phyloP scores from a whole-genome alignment of 805 yeast genomes.

The Jamesozyma hellenica region DNA sequence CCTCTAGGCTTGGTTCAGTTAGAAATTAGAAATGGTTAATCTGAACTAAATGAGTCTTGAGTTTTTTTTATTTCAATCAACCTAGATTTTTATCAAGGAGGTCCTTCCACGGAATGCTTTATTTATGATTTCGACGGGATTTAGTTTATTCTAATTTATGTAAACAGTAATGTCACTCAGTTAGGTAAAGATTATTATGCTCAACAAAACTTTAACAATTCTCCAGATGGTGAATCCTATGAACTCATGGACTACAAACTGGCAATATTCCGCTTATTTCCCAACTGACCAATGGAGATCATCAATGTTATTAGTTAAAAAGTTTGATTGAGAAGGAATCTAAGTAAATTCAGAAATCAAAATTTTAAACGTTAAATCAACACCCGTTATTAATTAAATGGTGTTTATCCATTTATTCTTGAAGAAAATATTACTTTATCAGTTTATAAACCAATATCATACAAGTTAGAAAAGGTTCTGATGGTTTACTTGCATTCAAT shows the following conservation, averaged over 20 bases:
- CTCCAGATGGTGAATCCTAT: neutral
- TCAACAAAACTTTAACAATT: neutral
- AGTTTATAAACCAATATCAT: neutral
- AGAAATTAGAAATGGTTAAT: neutral
- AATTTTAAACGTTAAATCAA: neutral
- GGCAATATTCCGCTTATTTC: neutral
- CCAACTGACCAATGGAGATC: conserved; percentile 4
- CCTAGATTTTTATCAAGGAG: conserved; percentile 1
- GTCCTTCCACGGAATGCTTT: conserved; percentile 1
- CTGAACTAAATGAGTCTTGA: neutral
- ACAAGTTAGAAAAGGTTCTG: neutral
- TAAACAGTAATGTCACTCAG: neutral
- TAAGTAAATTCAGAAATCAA: conserved; percentile 1
- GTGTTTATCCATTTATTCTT: neutral
- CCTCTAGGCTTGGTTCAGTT: neutral
- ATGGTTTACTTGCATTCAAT: conserved; percentile 1
- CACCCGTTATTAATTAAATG: neutral
- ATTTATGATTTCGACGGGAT: conserved; percentile 1
- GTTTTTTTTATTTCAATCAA: conserved; percentile 1
- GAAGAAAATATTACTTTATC: neutral
- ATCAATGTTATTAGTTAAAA: neutral
- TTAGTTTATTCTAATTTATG: neutral
- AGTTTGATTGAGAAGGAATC: conserved; percentile 1
- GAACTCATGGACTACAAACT: conserved; percentile 2
- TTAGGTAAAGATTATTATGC: conserved; percentile 3